Conservation (phyloP, 2,329 filamentous ascomycete genomes). For the Waltergamsia citrina region DNA sequence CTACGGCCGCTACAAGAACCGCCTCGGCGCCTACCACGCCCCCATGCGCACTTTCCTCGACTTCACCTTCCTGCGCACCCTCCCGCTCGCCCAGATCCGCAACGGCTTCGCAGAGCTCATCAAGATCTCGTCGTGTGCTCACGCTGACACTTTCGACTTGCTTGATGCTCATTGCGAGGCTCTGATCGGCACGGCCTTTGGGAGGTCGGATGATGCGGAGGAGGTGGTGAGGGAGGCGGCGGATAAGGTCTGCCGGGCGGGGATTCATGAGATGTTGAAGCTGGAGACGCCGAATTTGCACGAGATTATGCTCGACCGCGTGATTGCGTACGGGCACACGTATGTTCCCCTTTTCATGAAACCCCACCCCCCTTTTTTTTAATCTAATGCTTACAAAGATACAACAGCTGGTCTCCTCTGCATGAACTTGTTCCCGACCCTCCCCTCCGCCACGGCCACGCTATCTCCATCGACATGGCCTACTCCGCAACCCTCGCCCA, state of each 20-base stretch:
- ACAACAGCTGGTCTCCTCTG: constrained; percentile 54
- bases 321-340: constrained; percentile 68
- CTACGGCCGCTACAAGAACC: constrained; percentile 69
- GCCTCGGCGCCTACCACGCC: constrained; percentile 63
- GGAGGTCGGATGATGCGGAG: constrained; percentile 45
- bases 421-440: constrained; percentile 62
- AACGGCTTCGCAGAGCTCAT: constrained; percentile 69
- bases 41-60: constrained; percentile 65
- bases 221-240: constrained; percentile 49
- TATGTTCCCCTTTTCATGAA: constrained; percentile 23
- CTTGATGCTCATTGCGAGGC: constrained; percentile 62
- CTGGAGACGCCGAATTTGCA: constrained; percentile 65
- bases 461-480: constrained; percentile 69
- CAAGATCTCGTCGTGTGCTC: constrained; percentile 65
- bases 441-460: constrained; percentile 62
- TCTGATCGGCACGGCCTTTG: constrained; percentile 56
- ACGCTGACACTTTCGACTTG: constrained; percentile 55
- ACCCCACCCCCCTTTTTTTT: background rate
- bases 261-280: constrained; percentile 65
- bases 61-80: constrained; percentile 60
- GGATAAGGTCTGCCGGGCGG: constrained; percentile 58
- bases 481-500: constrained; percentile 62
- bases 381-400: background rate
- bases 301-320: constrained; percentile 61
- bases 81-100: constrained; percentile 58